These are phyloP conservation scores for Aspergillus fumigatiaffinis DNA, from an alignment of 2,329 filamentous ascomycete species.

Conservation along the genomic window DNA sequence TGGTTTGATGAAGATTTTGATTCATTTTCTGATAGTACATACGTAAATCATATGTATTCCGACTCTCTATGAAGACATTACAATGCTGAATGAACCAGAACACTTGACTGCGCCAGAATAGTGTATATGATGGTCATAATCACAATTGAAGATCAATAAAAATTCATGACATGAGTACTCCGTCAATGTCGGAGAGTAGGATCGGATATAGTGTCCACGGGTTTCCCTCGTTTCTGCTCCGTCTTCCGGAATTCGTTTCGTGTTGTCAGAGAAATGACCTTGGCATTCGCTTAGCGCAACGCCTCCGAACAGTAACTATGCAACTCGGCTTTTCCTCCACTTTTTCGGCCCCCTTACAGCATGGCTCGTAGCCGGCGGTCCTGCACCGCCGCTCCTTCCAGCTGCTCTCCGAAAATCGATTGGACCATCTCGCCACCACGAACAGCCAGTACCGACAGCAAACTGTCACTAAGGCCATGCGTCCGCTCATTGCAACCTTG, in stretches of 20 bases:
- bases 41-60: not conserved
- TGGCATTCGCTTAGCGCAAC: not conserved
- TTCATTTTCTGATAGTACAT: not conserved
- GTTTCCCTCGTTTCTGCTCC: not conserved
- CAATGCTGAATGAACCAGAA: not conserved
- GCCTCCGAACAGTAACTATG: not conserved
- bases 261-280: not conserved
- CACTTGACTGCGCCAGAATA: not conserved
- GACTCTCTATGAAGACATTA: not conserved
- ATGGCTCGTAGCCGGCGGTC: constrained; percentile 32
- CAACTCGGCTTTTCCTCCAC: not conserved
- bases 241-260: not conserved
- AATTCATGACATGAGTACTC: not conserved
- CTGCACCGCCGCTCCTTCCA: constrained; percentile 28
- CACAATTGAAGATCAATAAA: too few species aligned
- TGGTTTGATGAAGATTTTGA: not conserved
- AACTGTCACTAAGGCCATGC: constrained; percentile 80
- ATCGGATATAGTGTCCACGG: not conserved
- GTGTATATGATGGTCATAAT: not conserved
- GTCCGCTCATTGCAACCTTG: constrained; percentile 92
- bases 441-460: constrained; percentile 73
- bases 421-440: constrained; percentile 74
- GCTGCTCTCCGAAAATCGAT: constrained; percentile 61
- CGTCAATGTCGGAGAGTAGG: not conserved
- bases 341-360: constrained; percentile 20